Percentiles rank a stretch among this genome's conserved stretches.
Conservation (phyloP, 83 land plant genomes). For the Picea abies region DNA sequence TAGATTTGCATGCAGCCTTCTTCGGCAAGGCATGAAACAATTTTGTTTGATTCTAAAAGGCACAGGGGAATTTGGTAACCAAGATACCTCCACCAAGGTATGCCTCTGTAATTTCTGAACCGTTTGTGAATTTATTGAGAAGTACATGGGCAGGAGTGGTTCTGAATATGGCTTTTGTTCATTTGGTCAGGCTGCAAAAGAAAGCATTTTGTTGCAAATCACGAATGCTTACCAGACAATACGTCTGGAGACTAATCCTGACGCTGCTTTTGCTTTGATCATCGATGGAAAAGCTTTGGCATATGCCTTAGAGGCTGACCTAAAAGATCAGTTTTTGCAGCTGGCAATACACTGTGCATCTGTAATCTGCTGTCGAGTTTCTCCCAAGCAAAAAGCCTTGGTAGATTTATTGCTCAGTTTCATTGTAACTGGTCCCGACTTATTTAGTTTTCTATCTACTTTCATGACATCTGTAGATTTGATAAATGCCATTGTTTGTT, state of each 20-base stretch:
- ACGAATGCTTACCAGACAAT: slow-evolving; percentile 61
- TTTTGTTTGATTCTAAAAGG: slow-evolving; percentile 45
- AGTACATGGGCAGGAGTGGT: neutral
- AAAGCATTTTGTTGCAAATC: slow-evolving; percentile 70
- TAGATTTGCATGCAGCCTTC: slow-evolving; percentile 17
- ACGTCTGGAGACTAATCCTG: slow-evolving; percentile 58
- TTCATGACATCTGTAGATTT: slow-evolving; percentile 2
- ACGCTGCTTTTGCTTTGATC: slow-evolving; percentile 82
- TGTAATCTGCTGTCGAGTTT: slow-evolving; percentile 87
- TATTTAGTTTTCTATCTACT: slow-evolving; percentile 13
- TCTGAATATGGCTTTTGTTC: neutral
- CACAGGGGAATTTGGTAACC: slow-evolving; percentile 28
- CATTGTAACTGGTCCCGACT: neutral
- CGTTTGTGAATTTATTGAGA: neutral
- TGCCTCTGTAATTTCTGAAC: neutral
- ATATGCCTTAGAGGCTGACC: slow-evolving; percentile 69
- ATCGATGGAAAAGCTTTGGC: slow-evolving; percentile 83
- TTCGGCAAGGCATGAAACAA: slow-evolving; percentile 74
- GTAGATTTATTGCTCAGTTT: slow-evolving; percentile 26
- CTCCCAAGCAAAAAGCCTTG: slow-evolving; percentile 88
- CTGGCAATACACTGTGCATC: slow-evolving; percentile 84
- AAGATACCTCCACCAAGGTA: slow-evolving; percentile 26
- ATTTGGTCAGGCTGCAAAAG: slow-evolving; percentile 54
- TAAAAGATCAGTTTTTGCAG: slow-evolving; percentile 65
- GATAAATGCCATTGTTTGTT: neutral